These are phyloP conservation scores for Dictyostelium firmibasis DNA, from an alignment of 78 protist species.

Conservation along the genomic window DNA sequence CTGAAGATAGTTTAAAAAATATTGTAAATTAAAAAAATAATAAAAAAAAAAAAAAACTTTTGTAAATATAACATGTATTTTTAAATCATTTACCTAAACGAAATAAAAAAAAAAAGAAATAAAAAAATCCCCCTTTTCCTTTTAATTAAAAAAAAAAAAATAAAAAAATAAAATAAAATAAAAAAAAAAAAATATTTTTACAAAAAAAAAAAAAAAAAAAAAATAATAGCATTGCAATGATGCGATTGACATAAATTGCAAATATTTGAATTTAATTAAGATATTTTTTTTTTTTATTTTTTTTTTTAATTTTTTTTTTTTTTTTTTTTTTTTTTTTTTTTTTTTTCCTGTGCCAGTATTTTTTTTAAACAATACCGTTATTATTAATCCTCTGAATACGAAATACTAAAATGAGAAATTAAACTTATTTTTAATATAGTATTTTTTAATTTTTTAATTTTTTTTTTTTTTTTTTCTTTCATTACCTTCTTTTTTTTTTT, in stretches of 20 bases:
- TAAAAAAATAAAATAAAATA: too few species aligned
- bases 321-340: neutral
- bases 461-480: neutral
- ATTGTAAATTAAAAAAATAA: neutral
- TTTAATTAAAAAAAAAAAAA: too few species aligned
- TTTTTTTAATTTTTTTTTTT: too few species aligned
- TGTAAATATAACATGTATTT: neutral
- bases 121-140: too few species aligned
- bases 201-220: too few species aligned
- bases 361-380: neutral
- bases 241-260: neutral
- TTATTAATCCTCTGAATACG: neutral
- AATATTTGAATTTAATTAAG: neutral
- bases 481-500: neutral
- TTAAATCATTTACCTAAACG: too few species aligned
- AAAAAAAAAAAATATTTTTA: too few species aligned
- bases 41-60: too few species aligned
- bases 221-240: neutral
- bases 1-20: neutral
- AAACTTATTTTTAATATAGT: neutral
- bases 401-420: neutral
- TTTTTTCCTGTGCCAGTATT: neutral
- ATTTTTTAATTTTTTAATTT: too few species aligned
- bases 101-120: too few species aligned
- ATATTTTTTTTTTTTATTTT: neutral